Evolutionary conservation across 768 basidiomycete genomes (phyloP).

Genomic region (Russula dissimulans): DNA sequence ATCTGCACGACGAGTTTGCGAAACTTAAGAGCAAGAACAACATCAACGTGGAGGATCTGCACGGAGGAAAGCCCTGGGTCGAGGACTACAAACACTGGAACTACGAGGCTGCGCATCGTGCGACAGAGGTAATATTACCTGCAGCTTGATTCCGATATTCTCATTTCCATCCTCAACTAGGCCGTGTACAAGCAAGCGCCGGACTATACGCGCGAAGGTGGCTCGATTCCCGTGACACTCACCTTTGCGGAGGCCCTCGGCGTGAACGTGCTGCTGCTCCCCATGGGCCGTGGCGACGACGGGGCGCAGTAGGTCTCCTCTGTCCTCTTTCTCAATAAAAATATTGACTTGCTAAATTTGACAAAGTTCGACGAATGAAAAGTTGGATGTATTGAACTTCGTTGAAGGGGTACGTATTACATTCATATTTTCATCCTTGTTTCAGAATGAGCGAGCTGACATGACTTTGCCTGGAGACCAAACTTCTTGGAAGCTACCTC

Average conservation of each 20-base stretch:
- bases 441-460: not conserved
- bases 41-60: slow-evolving; percentile 57
- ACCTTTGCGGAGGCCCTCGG: slow-evolving; percentile 85
- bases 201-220: slow-evolving; percentile 85
- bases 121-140: slow-evolving; percentile 51
- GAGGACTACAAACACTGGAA: slow-evolving; percentile 85
- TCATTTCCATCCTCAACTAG: slow-evolving; percentile 16
- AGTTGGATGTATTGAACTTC: slow-evolving; percentile 84
- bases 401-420: slow-evolving; percentile 59
- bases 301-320: slow-evolving; percentile 69
- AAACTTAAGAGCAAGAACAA: slow-evolving; percentile 83
- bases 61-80: slow-evolving; percentile 88
- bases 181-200: slow-evolving; percentile 63
- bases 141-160: not conserved
- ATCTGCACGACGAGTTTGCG: slow-evolving; percentile 70
- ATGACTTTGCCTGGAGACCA: not conserved
- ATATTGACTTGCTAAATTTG: not conserved
- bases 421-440: not conserved
- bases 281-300: slow-evolving; percentile 92
- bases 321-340: no score
- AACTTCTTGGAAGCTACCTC: slow-evolving; percentile 14
- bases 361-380: slow-evolving; percentile 84
- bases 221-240: slow-evolving; percentile 88
- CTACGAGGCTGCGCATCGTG: slow-evolving; percentile 78
- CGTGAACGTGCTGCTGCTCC: slow-evolving; percentile 81